phyloP scores from a whole-genome alignment of 2,329 filamentous ascomycete genomes.

The Didymella glomerata region DNA sequence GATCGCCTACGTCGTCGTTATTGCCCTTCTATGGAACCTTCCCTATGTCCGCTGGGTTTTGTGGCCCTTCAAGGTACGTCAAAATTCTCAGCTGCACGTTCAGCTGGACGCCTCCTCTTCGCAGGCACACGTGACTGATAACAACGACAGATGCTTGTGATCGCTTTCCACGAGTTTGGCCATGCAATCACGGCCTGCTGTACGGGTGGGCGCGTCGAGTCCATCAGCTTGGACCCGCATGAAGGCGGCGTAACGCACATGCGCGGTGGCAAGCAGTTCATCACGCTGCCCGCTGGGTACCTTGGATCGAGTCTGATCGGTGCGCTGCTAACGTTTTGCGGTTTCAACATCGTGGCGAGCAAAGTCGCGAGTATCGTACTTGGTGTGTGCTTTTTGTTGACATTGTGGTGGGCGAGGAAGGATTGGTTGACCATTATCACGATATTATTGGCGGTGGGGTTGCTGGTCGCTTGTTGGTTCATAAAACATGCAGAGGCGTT shows the following conservation, averaged over 20 bases:
- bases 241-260: slow-evolving; percentile 83
- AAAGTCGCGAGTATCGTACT: slow-evolving; percentile 80
- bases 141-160: slow-evolving; percentile 74
- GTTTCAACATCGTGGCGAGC: slow-evolving; percentile 81
- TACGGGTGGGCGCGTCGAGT: slow-evolving; percentile 77
- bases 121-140: slow-evolving; percentile 6
- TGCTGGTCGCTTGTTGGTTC: slow-evolving; percentile 80
- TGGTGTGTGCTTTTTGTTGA: slow-evolving; percentile 78
- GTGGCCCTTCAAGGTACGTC: slow-evolving; percentile 79
- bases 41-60: slow-evolving; percentile 77
- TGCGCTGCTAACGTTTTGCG: slow-evolving; percentile 78
- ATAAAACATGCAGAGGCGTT: slow-evolving; percentile 78
- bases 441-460: slow-evolving; percentile 72
- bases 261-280: slow-evolving; percentile 72
- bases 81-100: not conserved
- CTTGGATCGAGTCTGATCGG: slow-evolving; percentile 80
- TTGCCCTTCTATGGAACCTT: slow-evolving; percentile 80
- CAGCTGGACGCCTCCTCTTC: not conserved
- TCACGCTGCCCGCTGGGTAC: slow-evolving; percentile 81
- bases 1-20: slow-evolving; percentile 74
- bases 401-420: slow-evolving; percentile 80
- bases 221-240: slow-evolving; percentile 76
- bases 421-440: slow-evolving; percentile 81
- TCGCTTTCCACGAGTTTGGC: slow-evolving; percentile 82
- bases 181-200: slow-evolving; percentile 77